phyloP scores from a whole-genome alignment of 306 rosid species.

The Quercus ilex region DNA sequence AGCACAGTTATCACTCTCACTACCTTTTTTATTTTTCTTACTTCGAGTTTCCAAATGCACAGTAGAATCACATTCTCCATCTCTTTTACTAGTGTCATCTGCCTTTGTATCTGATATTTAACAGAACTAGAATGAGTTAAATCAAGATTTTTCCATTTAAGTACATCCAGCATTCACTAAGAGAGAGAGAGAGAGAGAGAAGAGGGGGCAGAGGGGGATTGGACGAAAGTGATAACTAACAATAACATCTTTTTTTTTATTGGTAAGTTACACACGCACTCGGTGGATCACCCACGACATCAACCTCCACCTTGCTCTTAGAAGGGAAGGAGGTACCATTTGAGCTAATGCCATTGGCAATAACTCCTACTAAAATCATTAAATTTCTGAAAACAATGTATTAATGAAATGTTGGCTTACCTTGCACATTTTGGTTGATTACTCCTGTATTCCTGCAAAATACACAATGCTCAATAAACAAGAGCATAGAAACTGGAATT shows the following conservation, averaged over 20 bases:
- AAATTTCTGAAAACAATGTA: background rate
- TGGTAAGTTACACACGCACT: too few relatives aligned
- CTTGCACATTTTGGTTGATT: constrained; percentile 39
- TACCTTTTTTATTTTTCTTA: constrained; percentile 18
- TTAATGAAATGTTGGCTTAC: constrained; percentile 33
- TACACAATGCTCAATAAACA: constrained; percentile 20
- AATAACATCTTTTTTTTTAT: background rate
- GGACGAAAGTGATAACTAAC: background rate
- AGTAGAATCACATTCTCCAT: constrained; percentile 7
- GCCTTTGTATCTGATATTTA: constrained; percentile 18
- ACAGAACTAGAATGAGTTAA: background rate
- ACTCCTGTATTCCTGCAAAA: constrained; percentile 35
- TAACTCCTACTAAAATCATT: background rate
- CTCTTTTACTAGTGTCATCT: constrained; percentile 12
- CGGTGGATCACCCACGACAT: too few relatives aligned
- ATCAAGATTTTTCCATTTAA: background rate
- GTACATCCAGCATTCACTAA: background rate
- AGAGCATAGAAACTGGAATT: background rate
- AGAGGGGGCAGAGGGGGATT: background rate
- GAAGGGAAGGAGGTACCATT: too few relatives aligned
- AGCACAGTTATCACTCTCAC: background rate
- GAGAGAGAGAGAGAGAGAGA: background rate
- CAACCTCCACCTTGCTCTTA: too few relatives aligned
- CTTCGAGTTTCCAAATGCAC: background rate
- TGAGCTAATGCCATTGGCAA: too few relatives aligned